Conservation (phyloP, 2,329 filamentous ascomycete species). For the Pseudopithomyces maydicus region DNA sequence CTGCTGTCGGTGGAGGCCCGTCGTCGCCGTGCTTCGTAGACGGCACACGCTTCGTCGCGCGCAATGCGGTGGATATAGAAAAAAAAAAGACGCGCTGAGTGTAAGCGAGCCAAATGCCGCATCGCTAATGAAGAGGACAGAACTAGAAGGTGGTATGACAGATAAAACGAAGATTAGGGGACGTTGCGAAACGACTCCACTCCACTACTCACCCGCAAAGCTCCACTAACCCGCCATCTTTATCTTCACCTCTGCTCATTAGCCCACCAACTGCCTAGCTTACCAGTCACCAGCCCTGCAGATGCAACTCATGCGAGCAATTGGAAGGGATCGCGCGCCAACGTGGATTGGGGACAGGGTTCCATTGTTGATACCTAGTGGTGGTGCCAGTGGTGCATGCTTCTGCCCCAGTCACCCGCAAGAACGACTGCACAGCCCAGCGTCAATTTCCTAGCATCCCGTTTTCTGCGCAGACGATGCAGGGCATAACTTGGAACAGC, state of each 20-base stretch:
- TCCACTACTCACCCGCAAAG: neutral
- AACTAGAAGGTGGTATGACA: neutral
- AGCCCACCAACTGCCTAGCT: neutral
- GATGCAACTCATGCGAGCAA: neutral
- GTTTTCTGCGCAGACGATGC: neutral
- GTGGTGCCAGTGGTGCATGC: neutral
- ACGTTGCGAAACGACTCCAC: neutral
- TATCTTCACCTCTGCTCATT: neutral
- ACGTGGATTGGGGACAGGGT: neutral
- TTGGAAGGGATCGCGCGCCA: neutral
- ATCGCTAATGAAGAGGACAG: neutral
- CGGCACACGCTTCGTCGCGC: neutral
- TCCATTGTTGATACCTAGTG: conserved; percentile 4
- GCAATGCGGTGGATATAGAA: neutral
- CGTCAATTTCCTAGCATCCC: neutral
- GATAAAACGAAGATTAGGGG: neutral
- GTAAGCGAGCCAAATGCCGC: neutral
- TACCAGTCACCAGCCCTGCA: neutral
- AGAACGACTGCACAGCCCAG: neutral
- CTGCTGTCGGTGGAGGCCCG: neutral
- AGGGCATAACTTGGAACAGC: neutral
- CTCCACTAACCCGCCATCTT: neutral
- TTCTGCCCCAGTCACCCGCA: neutral
- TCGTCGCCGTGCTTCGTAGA: neutral
- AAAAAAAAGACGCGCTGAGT: too few species aligned